These are phyloP conservation scores for Paramarasmius palmivorus DNA, from an alignment of 1,284 basidiomycete genomes.

Conservation along the genomic window DNA sequence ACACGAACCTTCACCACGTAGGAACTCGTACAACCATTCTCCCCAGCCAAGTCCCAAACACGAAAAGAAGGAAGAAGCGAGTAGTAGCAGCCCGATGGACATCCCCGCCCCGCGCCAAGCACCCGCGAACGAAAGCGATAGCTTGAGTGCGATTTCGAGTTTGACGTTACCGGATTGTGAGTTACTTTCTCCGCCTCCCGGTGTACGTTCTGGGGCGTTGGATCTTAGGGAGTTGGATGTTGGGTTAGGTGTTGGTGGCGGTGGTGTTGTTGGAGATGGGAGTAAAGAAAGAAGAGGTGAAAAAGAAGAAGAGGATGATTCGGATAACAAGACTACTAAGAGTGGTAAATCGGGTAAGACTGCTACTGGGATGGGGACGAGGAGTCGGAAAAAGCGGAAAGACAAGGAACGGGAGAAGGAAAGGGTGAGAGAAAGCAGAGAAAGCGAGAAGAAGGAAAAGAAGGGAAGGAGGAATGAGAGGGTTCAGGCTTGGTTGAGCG, in stretches of 20 bases:
- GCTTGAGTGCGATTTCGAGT: constrained; percentile 76
- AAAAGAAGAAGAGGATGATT: constrained; percentile 23
- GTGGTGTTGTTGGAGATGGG: constrained; percentile 21
- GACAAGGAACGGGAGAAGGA: not conserved
- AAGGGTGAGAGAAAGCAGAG: not conserved
- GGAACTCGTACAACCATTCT: too few relatives aligned
- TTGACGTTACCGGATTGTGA: constrained; percentile 60
- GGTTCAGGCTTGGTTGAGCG: constrained; percentile 67
- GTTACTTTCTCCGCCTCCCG: too few relatives aligned
- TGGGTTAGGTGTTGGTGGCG: constrained; percentile 15
- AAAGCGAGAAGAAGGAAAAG: not conserved
- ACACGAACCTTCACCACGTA: too few relatives aligned
- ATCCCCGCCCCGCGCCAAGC: constrained; percentile 14
- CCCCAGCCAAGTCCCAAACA: too few relatives aligned
- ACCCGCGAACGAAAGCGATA: constrained; percentile 48
- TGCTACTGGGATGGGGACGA: not conserved
- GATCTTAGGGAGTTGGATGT: too few relatives aligned
- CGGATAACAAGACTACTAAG: not conserved
- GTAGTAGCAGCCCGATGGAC: constrained; percentile 13
- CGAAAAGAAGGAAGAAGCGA: not conserved
- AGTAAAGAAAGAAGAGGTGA: constrained; percentile 1
- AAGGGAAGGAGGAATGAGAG: not conserved
- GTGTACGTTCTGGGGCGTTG: too few relatives aligned
- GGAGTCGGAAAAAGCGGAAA: not conserved
- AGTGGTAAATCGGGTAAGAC: not conserved